phyloP scores from a whole-genome alignment of 257 asterid species.

The Oldenlandia corymbosa region DNA sequence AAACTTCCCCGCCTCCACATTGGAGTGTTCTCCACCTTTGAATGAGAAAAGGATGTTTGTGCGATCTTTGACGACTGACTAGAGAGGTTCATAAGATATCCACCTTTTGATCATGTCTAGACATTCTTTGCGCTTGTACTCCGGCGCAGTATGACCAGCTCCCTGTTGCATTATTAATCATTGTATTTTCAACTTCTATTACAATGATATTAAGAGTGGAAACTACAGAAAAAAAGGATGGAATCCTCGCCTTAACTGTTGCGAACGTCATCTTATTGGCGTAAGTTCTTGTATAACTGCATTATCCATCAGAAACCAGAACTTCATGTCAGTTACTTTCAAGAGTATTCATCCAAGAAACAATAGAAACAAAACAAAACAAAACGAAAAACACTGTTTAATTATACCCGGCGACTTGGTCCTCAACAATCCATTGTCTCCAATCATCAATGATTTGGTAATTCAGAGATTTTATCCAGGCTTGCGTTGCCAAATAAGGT shows the following conservation, averaged over 20 bases:
- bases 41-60: neutral
- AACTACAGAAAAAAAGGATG: neutral
- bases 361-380: neutral
- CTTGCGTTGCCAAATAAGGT: slow-evolving; percentile 25
- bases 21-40: slow-evolving; percentile 6
- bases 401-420: slow-evolving; percentile 31
- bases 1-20: too few species aligned
- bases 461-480: slow-evolving; percentile 31
- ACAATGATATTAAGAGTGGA: neutral
- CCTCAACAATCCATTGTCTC: slow-evolving; percentile 28
- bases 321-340: neutral
- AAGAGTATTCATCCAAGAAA: neutral
- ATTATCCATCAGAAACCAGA: neutral
- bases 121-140: slow-evolving; percentile 26
- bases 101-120: slow-evolving; percentile 28
- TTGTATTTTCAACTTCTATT: neutral
- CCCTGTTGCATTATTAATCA: slow-evolving; percentile 15
- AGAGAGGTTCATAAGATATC: slow-evolving; percentile 24
- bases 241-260: slow-evolving; percentile 27
- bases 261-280: slow-evolving; percentile 32
- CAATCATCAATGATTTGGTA: slow-evolving; percentile 27
- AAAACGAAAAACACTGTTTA: neutral
- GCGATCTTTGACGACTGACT: neutral
- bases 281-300: slow-evolving; percentile 32
- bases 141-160: slow-evolving; percentile 37